These are phyloP conservation scores for Sporothrix brasiliensis DNA, from an alignment of 2,329 filamentous ascomycete species.

Conservation along the genomic window DNA sequence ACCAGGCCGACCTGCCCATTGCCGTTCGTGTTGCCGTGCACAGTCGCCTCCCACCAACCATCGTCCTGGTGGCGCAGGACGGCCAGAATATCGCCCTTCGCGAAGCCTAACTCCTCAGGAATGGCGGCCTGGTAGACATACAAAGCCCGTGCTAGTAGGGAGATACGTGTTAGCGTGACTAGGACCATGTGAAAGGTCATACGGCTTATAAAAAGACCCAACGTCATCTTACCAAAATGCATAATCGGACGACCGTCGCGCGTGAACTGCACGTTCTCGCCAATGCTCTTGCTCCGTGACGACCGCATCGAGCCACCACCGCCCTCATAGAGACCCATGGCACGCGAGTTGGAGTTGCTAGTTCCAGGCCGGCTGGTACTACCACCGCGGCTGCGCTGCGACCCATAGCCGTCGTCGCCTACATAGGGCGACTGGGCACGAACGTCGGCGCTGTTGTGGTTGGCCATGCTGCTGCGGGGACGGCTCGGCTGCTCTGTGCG, in stretches of 20 bases:
- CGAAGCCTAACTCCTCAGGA: slow-evolving; percentile 89
- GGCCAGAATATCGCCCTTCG: slow-evolving; percentile 88
- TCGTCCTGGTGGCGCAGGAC: slow-evolving; percentile 92
- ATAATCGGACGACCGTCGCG: slow-evolving; percentile 84
- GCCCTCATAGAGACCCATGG: slow-evolving; percentile 62
- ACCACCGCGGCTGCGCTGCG: slow-evolving; percentile 54
- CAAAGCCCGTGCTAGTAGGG: slow-evolving; percentile 74
- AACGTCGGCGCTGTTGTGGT: slow-evolving; percentile 55
- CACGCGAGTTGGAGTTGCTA: slow-evolving; percentile 47
- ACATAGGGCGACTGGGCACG: slow-evolving; percentile 62
- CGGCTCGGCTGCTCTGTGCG: slow-evolving; percentile 49
- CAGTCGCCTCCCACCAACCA: slow-evolving; percentile 98
- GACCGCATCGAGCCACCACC: slow-evolving; percentile 50
- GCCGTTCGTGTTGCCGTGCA: slow-evolving; percentile 61
- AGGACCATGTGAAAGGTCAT: background rate
- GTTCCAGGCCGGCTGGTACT: slow-evolving; percentile 51
- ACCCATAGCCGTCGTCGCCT: slow-evolving; percentile 61
- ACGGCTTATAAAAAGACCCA: background rate
- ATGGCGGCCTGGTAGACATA: slow-evolving; percentile 96
- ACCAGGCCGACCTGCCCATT: slow-evolving; percentile 64
- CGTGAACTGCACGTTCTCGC: slow-evolving; percentile 82
- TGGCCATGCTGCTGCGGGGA: slow-evolving; percentile 56
- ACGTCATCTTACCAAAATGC: slow-evolving; percentile 77
- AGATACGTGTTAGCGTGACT: slow-evolving; percentile 27
- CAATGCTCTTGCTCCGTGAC: slow-evolving; percentile 79